Evolutionary conservation across 441 rosid species (phyloP), one percentile per base, ranked within the genome.

Genomic region (Populus trichocarpa): DNA sequence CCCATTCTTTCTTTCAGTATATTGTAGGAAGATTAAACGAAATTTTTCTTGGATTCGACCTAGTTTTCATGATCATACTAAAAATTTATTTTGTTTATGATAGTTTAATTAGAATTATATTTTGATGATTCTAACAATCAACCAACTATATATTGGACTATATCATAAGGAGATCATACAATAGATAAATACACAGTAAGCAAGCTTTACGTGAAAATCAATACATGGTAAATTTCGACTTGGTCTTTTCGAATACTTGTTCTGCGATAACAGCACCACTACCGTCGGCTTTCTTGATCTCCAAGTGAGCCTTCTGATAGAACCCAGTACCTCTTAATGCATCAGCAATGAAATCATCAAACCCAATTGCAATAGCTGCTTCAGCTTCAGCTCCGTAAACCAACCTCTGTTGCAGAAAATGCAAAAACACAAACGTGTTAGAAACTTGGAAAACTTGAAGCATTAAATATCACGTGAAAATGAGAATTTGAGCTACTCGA

Each of bases 301-400:
- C 97, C 79, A 95, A 38, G 35, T 80, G 76, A 69, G 99, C 90
- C 80, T 95, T 92, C 88, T 95, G 98, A 77, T 93, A 95, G 74
- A 85, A 86, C 12, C 97, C 90, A 0, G 97, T 92, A 4, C 97
- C 97, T 82, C 96, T 89, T 40, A 91, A 75, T 2, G 95, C 93
- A 82, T 92, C 97, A 0, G 95, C 91, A 11, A 92, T 91, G 88
- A 94, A 92, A 75, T 88, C 89, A 75, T 91, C 89, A 32, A 90
- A 90, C 50, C 89, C 99, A 1, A 92, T 87, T 11, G 97, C 94
- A 67, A 93, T 88, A 22, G 96, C 97, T 73, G 98, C 97, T 85
- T 95, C 92, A 2, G 97, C 97, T 86, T 93, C 85, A 28, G 90
- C 97, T 85, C 96, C 97, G 46, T 87, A 90, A 35, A 95, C 92